Conservation (phyloP, 2,329 filamentous ascomycete species). For the Aspergillus novoparasiticus region DNA sequence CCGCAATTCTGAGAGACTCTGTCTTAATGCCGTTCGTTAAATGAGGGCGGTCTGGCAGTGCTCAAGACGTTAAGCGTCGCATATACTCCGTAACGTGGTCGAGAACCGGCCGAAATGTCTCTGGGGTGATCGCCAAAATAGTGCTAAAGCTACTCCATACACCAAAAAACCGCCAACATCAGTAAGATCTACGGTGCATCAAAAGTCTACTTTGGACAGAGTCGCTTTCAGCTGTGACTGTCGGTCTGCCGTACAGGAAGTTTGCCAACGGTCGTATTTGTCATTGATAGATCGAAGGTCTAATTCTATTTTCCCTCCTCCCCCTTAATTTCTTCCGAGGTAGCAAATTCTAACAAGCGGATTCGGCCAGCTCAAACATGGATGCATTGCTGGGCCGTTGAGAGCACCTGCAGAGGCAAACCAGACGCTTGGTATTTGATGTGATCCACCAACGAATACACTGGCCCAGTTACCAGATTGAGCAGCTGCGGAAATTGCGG, state of each 20-base stretch:
- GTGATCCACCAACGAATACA: constrained; percentile 6
- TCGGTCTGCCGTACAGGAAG: constrained; percentile 14
- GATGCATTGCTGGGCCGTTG: constrained; percentile 21
- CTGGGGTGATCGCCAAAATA: constrained; percentile 22
- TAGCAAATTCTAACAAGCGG: constrained; percentile 6
- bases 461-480: constrained; percentile 12
- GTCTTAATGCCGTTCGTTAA: not conserved
- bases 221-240: constrained; percentile 3
- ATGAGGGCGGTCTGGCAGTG: not conserved
- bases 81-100: not conserved
- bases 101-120: not conserved
- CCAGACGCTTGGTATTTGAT: constrained; percentile 12
- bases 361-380: constrained; percentile 20
- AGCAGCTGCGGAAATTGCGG: constrained; percentile 25
- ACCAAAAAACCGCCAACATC: constrained; percentile 13
- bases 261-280: not conserved
- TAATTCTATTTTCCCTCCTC: not conserved
- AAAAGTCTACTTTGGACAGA: not conserved
- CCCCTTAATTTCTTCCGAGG: not conserved
- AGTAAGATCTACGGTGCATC: constrained; percentile 1
- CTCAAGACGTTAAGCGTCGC: not conserved
- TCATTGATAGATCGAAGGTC: not conserved
- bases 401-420: constrained; percentile 24
- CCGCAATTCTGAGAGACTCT: not conserved
- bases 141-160: constrained; percentile 11